Percentiles rank a stretch among this genome's conserved stretches.
These are phyloP conservation scores for Aschersonia sp. DNA, from an alignment of 2,329 filamentous ascomycete species.

Conservation along the genomic window DNA sequence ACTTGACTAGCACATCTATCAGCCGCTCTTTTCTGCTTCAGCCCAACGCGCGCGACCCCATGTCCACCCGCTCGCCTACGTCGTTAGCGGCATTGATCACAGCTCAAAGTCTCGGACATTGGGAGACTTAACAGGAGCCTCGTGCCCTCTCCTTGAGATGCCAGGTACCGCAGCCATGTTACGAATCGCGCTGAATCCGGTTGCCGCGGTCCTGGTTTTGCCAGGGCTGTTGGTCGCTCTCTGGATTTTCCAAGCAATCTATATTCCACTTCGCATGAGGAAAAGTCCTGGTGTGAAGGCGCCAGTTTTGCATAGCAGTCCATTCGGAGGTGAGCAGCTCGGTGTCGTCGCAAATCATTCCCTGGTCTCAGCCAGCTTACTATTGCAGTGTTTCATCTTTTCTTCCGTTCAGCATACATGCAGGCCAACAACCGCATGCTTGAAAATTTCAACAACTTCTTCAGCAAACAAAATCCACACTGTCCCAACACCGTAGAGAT, in stretches of 20 bases:
- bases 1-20: neutral
- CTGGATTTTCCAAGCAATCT: constrained; percentile 3
- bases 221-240: constrained; percentile 1
- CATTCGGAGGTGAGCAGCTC: constrained; percentile 2
- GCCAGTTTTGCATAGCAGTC: constrained; percentile 3
- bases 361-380: neutral
- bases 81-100: neutral
- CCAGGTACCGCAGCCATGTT: constrained; percentile 1
- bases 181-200: constrained; percentile 1
- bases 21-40: neutral
- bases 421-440: constrained; percentile 8
- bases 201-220: constrained; percentile 3
- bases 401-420: constrained; percentile 6
- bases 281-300: constrained; percentile 4
- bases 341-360: too few species aligned
- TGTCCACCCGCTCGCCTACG: neutral
- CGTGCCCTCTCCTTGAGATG: neutral
- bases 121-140: too few species aligned
- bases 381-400: constrained; percentile 1
- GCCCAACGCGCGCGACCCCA: neutral
- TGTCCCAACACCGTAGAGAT: constrained; percentile 29
- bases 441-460: constrained; percentile 5
- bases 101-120: too few species aligned
- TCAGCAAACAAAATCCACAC: constrained; percentile 1
- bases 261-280: constrained; percentile 3